phyloP scores from a whole-genome alignment of 1,284 basidiomycete genomes.

The Dichomitus squalens region DNA sequence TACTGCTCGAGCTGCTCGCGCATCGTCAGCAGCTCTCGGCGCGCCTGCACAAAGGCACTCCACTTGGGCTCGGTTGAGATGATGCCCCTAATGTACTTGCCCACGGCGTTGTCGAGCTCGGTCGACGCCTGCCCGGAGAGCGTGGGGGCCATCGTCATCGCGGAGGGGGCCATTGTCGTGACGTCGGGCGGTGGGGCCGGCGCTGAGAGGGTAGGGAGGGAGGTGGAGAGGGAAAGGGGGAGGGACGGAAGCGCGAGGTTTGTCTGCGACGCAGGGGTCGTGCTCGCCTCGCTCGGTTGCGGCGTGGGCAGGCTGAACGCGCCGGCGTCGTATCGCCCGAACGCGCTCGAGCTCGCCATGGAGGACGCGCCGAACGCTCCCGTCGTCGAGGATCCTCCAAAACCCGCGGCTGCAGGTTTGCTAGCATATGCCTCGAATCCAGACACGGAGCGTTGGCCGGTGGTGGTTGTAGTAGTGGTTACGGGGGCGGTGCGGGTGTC shows the following conservation, averaged over 20 bases:
- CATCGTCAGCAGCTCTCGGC: constrained; percentile 24
- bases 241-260: constrained; percentile 1
- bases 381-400: neutral
- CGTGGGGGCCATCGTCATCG: constrained; percentile 13
- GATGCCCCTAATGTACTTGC: constrained; percentile 26
- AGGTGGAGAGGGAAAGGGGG: constrained; percentile 1
- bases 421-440: constrained; percentile 12
- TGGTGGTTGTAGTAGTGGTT: neutral
- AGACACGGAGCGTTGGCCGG: neutral
- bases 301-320: constrained; percentile 11
- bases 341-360: neutral
- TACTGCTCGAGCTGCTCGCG: constrained; percentile 32
- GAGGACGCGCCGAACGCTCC: neutral
- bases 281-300: neutral
- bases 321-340: constrained; percentile 11
- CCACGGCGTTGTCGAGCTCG: constrained; percentile 26
- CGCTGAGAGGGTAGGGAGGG: neutral
- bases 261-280: neutral
- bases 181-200: neutral
- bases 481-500: neutral
- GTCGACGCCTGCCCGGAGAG: constrained; percentile 16
- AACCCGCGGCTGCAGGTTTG: neutral
- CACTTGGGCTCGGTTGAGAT: constrained; percentile 27
- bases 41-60: constrained; percentile 27
- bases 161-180: constrained; percentile 16